Conservation (phyloP, 1,139 yeast species). For the Suhomyces choctaworum region DNA sequence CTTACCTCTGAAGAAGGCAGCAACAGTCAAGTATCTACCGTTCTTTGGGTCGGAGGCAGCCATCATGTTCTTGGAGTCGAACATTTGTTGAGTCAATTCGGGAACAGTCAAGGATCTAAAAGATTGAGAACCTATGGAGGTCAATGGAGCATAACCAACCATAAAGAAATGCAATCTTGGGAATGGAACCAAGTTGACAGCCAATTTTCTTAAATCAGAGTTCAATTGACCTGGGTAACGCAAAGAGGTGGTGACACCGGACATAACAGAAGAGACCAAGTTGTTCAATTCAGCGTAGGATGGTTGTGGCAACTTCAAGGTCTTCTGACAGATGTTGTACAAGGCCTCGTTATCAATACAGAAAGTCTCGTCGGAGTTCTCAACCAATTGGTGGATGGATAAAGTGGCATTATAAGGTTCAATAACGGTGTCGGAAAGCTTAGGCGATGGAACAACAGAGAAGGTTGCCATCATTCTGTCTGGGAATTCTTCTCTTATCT, state of each 20-base stretch:
- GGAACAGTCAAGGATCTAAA: constrained; percentile 86
- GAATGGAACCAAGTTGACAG: constrained; percentile 91
- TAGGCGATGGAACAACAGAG: constrained; percentile 89
- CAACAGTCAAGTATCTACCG: constrained; percentile 92
- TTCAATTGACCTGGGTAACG: constrained; percentile 95
- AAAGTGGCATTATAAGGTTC: constrained; percentile 93
- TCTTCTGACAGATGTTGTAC: constrained; percentile 83
- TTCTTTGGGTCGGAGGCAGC: constrained; percentile 90
- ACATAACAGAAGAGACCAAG: constrained; percentile 86
- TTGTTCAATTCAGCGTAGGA: constrained; percentile 74
- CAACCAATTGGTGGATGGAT: constrained; percentile 90
- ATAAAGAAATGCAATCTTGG: constrained; percentile 93
- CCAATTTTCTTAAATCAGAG: constrained; percentile 87
- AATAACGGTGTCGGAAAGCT: constrained; percentile 87
- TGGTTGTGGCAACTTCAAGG: constrained; percentile 79
- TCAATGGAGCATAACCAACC: constrained; percentile 92
- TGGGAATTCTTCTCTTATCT: constrained; percentile 40
- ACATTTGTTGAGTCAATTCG: constrained; percentile 90
- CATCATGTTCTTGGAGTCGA: constrained; percentile 91
- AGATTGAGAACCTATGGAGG: constrained; percentile 74
- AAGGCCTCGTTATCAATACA: constrained; percentile 94
- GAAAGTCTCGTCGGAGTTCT: constrained; percentile 88
- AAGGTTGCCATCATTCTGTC: constrained; percentile 97
- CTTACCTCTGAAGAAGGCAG: constrained; percentile 91
- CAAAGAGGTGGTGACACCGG: constrained; percentile 85